These are phyloP conservation scores for Zygotorulaspora sp. DNA, from an alignment of 805 yeast genomes.

Conservation along the genomic window DNA sequence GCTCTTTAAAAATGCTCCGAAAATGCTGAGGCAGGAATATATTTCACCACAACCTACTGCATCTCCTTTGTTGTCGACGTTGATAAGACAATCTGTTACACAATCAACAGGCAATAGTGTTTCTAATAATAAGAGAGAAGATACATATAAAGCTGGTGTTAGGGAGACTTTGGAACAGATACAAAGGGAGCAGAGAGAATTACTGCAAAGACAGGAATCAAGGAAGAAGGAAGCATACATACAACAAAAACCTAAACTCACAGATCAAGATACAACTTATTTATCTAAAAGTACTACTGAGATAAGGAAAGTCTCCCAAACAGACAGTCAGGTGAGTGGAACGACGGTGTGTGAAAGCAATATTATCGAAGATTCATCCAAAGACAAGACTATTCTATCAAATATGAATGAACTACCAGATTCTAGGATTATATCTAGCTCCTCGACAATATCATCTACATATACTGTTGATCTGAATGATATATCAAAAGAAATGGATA, in stretches of 20 bases:
- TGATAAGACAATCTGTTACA: slow-evolving; percentile 15
- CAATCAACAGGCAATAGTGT: slow-evolving; percentile 1
- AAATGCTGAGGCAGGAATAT: slow-evolving; percentile 32
- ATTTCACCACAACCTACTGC: slow-evolving; percentile 19
- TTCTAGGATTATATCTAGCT: slow-evolving; percentile 6
- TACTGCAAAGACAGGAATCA: slow-evolving; percentile 2
- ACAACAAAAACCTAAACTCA: background rate
- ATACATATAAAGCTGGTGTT: slow-evolving; percentile 11
- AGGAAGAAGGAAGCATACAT: background rate
- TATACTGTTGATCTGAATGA: slow-evolving; percentile 13
- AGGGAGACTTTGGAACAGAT: slow-evolving; percentile 23
- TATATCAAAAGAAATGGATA: slow-evolving; percentile 18
- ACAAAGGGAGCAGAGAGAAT: slow-evolving; percentile 13
- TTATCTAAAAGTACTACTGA: background rate
- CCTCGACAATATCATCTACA: slow-evolving; percentile 12
- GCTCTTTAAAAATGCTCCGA: slow-evolving; percentile 22
- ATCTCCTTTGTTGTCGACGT: slow-evolving; percentile 26
- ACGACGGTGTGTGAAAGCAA: slow-evolving; percentile 15
- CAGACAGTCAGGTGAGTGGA: slow-evolving; percentile 13
- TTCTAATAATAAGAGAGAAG: slow-evolving; percentile 2
- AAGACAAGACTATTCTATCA: background rate
- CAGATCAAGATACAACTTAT: background rate
- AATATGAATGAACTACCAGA: background rate
- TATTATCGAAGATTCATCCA: slow-evolving; percentile 9
- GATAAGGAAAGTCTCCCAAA: slow-evolving; percentile 12